Conservation (phyloP, 495 filamentous ascomycete species). For the Neurospora hispaniola region DNA sequence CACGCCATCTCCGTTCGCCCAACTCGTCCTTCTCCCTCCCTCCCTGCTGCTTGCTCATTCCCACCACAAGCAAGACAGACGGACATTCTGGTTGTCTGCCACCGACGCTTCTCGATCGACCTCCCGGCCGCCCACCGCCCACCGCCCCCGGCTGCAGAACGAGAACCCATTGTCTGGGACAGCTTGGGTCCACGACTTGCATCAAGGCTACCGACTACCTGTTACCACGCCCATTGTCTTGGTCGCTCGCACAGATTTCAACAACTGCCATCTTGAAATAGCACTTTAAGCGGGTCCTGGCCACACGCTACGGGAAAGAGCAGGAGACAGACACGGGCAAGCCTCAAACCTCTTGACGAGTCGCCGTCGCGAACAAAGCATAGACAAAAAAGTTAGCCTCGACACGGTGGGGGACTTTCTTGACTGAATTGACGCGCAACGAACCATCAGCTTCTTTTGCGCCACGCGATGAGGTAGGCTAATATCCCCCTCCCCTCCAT, state of each 20-base stretch:
- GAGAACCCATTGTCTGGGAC: neutral
- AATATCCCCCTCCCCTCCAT: neutral
- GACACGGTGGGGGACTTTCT: neutral
- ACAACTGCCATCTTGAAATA: neutral
- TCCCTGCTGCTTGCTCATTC: neutral
- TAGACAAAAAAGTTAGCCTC: neutral
- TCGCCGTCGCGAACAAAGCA: conserved; percentile 7
- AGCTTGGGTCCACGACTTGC: neutral
- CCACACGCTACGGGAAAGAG: conserved; percentile 11
- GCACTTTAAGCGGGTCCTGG: conserved; percentile 12
- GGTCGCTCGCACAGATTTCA: neutral
- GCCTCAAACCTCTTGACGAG: neutral
- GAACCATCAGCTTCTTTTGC: conserved; percentile 3
- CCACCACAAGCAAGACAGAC: neutral
- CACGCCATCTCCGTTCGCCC: neutral
- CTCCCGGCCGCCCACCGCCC: neutral
- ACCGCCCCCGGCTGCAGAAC: neutral
- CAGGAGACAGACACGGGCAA: conserved; percentile 7
- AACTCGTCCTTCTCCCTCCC: neutral
- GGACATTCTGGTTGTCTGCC: neutral
- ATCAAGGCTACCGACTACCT: neutral
- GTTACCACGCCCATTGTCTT: neutral
- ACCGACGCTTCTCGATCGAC: neutral
- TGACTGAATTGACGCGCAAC: conserved; percentile 5
- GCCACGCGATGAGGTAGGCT: conserved; percentile 21